Base-by-base conservation (phyloP, 2,329 filamentous ascomycete species). In the Pseudogymnoascus sp. region DNA sequence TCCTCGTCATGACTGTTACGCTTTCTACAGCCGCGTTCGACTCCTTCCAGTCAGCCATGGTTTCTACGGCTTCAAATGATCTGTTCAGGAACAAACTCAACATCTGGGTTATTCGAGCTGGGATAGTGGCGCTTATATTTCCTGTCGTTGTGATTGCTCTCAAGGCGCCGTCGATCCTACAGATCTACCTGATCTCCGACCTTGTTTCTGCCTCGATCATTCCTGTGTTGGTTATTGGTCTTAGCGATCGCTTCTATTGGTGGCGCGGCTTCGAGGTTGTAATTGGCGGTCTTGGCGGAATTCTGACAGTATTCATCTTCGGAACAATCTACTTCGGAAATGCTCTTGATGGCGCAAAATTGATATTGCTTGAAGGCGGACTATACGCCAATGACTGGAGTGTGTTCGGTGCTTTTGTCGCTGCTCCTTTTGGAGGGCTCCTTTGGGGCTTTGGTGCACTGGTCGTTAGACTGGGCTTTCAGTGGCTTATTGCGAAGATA, bases 181-280 rank as follows among this genome's bases (percentile, higher is more conserved):
- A 91, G 74, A 92, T 93, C 73, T 93, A 90, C 78, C 81, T 93
- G 67, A 91, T 93, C 71, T 89, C 88, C 50, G 90, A 93, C 72
- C 82, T 95, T 6, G 83, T 95, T 64, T 91, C 89, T 14, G 88
- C 90, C 1, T 84, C 89, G 14, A 85, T 87, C 59, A 88, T 95
- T 61, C 90, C 90, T 0, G 86, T 90, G 10, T 78, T 95, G 5
- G 78, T 90, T 59, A 75, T 95, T n/a, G 90, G 90, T 0, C 78
- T 95, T 6, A 82, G 78, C 35, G 84, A 90, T 60, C 77, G 76
- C 50, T 78, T 78, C 71, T 90, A 89, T 76, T 92, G 84, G 79
- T 91, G 89, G 86, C 84, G 86, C 46, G 90, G 90, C 14, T 89
- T 91, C 70, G 90, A 95, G 75, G 89, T 93, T 28, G 84, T 95